Evolutionary conservation across 164 flowering plant genomes (phyloP).

Genomic region (Aristolochia contorta): DNA sequence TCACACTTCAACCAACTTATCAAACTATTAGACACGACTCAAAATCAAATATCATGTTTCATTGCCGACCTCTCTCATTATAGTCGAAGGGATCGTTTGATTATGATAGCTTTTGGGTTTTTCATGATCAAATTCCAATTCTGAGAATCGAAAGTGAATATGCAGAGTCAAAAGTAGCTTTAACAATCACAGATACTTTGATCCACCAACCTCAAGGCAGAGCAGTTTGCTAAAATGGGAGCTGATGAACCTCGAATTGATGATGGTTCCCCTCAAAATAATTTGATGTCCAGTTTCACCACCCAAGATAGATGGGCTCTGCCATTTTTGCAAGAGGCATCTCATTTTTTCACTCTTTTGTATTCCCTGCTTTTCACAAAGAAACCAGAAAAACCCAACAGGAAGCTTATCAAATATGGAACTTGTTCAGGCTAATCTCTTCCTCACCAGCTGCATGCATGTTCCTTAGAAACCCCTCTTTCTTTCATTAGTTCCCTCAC

Average conservation of each 20-base stretch:
- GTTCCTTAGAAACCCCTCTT: conserved; percentile 58
- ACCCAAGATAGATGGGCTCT: background rate
- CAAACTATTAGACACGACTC: too few relatives aligned
- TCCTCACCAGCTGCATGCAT: conserved; percentile 66
- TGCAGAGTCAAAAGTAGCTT: too few relatives aligned
- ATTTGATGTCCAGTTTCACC: background rate
- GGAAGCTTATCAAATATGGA: conserved; percentile 3
- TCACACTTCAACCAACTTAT: too few relatives aligned
- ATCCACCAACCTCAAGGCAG: too few relatives aligned
- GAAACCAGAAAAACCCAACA: background rate
- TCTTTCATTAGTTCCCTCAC: conserved; percentile 72
- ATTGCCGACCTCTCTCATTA: too few relatives aligned
- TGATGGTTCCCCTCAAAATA: background rate
- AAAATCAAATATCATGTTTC: too few relatives aligned
- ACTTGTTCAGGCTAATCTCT: conserved; percentile 25
- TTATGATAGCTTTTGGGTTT: too few relatives aligned
- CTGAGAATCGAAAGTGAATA: too few relatives aligned
- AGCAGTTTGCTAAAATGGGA: too few relatives aligned
- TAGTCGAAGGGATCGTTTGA: too few relatives aligned
- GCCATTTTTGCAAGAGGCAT: background rate
- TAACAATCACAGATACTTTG: too few relatives aligned
- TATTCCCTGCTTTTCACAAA: background rate
- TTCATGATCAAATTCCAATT: too few relatives aligned
- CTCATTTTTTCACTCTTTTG: background rate
- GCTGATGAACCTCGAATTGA: background rate